Evolutionary conservation across 768 basidiomycete genomes (phyloP).

Genomic region (Dioszegia hungarica): DNA sequence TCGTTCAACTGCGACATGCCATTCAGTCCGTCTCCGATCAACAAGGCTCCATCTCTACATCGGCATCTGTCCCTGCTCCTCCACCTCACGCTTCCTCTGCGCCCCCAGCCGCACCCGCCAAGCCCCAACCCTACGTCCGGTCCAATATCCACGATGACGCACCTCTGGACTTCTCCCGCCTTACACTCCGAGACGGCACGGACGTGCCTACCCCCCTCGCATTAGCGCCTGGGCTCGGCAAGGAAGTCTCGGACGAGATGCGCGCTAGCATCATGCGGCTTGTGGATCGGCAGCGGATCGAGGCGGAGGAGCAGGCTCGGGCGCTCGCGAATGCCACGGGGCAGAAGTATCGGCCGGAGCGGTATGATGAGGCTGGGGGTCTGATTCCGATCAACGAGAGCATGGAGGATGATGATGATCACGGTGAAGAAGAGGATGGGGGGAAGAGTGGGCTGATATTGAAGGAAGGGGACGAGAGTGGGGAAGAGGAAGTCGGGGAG

Average conservation of each 20-base stretch:
- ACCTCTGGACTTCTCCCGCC: slow-evolving; percentile 58
- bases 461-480: slow-evolving; percentile 11
- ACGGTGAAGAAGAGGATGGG: slow-evolving; percentile 11
- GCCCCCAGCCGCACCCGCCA: no score
- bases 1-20: slow-evolving; percentile 58
- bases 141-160: slow-evolving; percentile 73
- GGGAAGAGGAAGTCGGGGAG: slow-evolving; percentile 27
- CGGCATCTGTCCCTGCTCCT: background rate
- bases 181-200: slow-evolving; percentile 57
- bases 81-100: background rate
- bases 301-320: slow-evolving; percentile 51
- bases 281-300: slow-evolving; percentile 68
- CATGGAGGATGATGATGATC: background rate
- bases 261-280: slow-evolving; percentile 77
- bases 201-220: slow-evolving; percentile 50
- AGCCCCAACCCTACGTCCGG: background rate
- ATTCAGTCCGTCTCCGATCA: slow-evolving; percentile 12
- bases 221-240: slow-evolving; percentile 7
- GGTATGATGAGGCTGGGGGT: slow-evolving; percentile 6
- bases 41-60: slow-evolving; percentile 1
- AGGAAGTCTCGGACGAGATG: slow-evolving; percentile 61
- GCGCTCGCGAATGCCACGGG: slow-evolving; percentile 47
- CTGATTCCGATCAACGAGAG: slow-evolving; percentile 45
- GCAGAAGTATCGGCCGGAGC: slow-evolving; percentile 55
- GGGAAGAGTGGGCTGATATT: background rate